Evolutionary conservation across 108 stramenopile species (phyloP), one percentile per base, ranked within the genome.

Genomic region (Thalassiosira profunda): DNA sequence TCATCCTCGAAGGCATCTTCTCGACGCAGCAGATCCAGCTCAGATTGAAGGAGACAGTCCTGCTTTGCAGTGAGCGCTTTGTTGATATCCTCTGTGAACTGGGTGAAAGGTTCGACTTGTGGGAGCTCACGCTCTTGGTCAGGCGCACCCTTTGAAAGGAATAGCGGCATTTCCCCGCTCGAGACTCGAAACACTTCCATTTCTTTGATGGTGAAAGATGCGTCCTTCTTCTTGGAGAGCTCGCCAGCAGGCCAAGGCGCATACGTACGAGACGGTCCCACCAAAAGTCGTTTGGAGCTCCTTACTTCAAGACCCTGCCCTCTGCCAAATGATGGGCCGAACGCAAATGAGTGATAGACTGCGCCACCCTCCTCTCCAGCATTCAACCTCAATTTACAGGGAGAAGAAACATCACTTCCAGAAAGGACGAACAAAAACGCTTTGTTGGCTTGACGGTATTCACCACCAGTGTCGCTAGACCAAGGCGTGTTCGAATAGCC

Each of bases 1-100:
- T 67, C 66, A 44, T 67, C 54, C 34, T 55, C 56, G 54, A 67
- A 56, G 28, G 31, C 46, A 15, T 56, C 66, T 67, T 67, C 66
- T 9, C 55, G 52, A 21, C 28, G 21, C 23, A 30, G 25, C 7
- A 67, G 2, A 33, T 67, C 54, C 1, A 12, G 9, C 37, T 67
- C 66, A 4, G 34, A 10, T 11, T 67, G 54, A 23, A 29, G 11
- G 10, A 67, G 66, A 5, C 21, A 20, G 1, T 15, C 40, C 66
- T 29, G 45, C 66, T 67, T 67, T 0, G 18, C 30, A 30, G 55
- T 56, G 25, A 67, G 43, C 12, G 66, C 66, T 18, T 33, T 26
- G 28, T 56, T 67, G 52, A 67, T 55, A 15, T 33, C 5, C 23
- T 41, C 21, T 28, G 66, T 33, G 49, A 51, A 51, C 6, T 3